Evolutionary conservation across 495 filamentous ascomycete species (phyloP).

Genomic region (Annulohypoxylon bovei): DNA sequence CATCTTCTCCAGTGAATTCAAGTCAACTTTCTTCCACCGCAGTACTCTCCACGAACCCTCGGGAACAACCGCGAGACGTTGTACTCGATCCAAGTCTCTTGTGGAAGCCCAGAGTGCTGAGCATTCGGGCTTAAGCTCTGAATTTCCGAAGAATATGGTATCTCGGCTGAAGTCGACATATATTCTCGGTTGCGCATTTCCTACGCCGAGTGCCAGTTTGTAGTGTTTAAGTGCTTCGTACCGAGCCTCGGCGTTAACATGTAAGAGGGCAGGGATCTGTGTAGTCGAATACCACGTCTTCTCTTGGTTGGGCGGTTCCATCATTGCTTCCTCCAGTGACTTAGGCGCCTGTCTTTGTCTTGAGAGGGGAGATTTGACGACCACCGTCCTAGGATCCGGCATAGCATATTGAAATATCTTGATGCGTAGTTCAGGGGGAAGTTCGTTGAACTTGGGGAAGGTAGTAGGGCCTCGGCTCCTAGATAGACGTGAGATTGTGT

Average conservation of each 20-base stretch:
- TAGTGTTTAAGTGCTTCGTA: slow-evolving; percentile 49
- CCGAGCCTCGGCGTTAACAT: slow-evolving; percentile 49
- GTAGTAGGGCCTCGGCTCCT: slow-evolving; percentile 17
- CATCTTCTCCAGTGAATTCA: slow-evolving; percentile 37
- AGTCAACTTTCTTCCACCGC: slow-evolving; percentile 38
- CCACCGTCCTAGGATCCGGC: slow-evolving; percentile 39
- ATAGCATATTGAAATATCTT: slow-evolving; percentile 54
- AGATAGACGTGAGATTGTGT: slow-evolving; percentile 26
- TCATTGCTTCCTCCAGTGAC: slow-evolving; percentile 42
- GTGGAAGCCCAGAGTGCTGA: slow-evolving; percentile 39
- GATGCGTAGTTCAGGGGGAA: slow-evolving; percentile 59
- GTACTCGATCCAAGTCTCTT: slow-evolving; percentile 31
- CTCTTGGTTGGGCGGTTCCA: slow-evolving; percentile 6
- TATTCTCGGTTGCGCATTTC: slow-evolving; percentile 42
- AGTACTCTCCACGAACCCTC: slow-evolving; percentile 44
- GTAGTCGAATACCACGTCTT: slow-evolving; percentile 44
- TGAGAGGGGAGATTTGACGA: slow-evolving; percentile 39
- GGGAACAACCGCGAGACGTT: slow-evolving; percentile 42
- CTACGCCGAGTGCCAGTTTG: slow-evolving; percentile 48
- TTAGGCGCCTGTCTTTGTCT: slow-evolving; percentile 22
- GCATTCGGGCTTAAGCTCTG: slow-evolving; percentile 39
- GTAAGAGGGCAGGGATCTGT: slow-evolving; percentile 45
- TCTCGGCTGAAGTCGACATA: slow-evolving; percentile 50
- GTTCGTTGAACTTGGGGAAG: slow-evolving; percentile 53
- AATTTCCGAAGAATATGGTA: slow-evolving; percentile 45